These are phyloP conservation scores for Rhizomucor pusillus DNA, from an alignment of 371 early-diverging fungal species.

Conservation along the genomic window DNA sequence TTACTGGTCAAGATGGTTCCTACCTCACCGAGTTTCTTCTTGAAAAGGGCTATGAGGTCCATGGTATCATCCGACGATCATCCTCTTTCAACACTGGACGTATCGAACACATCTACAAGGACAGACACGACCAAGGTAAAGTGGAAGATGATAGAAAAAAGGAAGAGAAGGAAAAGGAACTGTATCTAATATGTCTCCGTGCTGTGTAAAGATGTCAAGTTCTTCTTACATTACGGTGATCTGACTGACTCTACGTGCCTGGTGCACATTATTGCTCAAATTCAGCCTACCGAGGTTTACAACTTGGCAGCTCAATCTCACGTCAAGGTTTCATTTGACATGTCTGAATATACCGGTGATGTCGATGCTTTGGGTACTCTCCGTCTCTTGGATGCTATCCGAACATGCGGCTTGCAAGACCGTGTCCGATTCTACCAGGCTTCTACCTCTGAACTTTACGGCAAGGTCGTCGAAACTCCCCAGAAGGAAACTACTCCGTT, in stretches of 20 bases:
- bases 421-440: slow-evolving; percentile 84
- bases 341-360: slow-evolving; percentile 88
- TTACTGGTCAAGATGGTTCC: slow-evolving; percentile 81
- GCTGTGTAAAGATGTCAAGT: slow-evolving; percentile 53
- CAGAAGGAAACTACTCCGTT: slow-evolving; percentile 87
- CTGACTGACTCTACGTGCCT: slow-evolving; percentile 82
- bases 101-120: slow-evolving; percentile 74
- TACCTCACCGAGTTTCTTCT: slow-evolving; percentile 74
- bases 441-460: slow-evolving; percentile 79
- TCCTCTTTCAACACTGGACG: slow-evolving; percentile 79
- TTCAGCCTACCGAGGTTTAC: slow-evolving; percentile 80
- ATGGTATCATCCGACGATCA: slow-evolving; percentile 79
- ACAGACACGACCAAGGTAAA: slow-evolving; percentile 58
- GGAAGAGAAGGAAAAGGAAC: neutral
- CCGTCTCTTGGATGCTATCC: slow-evolving; percentile 79
- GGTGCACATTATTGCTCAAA: slow-evolving; percentile 73
- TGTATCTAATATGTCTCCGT: neutral
- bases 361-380: slow-evolving; percentile 85
- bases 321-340: slow-evolving; percentile 88
- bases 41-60: slow-evolving; percentile 74
- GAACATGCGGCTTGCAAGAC: slow-evolving; percentile 72
- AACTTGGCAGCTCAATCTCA: slow-evolving; percentile 80
- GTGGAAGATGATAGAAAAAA: neutral
- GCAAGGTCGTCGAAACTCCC: slow-evolving; percentile 79
- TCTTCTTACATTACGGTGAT: slow-evolving; percentile 85